Evolutionary conservation across 371 early-diverging fungal genomes (phyloP).

Genomic region (Coemansia sp.): DNA sequence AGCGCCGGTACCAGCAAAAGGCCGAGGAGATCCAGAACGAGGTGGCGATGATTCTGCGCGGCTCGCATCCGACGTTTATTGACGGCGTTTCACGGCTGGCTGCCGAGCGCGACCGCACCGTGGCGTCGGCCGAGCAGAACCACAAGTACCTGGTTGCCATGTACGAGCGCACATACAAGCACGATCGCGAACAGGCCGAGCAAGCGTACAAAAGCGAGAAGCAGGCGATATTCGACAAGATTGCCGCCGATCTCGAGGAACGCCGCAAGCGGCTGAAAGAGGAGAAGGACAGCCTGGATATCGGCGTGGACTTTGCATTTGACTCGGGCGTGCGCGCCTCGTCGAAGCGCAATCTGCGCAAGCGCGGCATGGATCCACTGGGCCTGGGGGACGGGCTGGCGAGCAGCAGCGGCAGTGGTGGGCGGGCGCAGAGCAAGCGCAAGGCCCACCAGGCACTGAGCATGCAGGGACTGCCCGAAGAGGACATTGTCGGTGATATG

Average conservation of each 20-base stretch:
- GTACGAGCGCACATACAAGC: constrained; percentile 35
- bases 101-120: constrained; percentile 65
- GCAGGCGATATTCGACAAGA: constrained; percentile 69
- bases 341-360: constrained; percentile 51
- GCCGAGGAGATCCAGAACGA: constrained; percentile 50
- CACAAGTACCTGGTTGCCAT: constrained; percentile 37
- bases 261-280: constrained; percentile 74
- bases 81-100: constrained; percentile 65
- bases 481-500: constrained; percentile 51
- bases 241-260: constrained; percentile 73
- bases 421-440: constrained; percentile 42
- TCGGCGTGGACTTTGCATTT: constrained; percentile 47
- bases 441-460: constrained; percentile 37
- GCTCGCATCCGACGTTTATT: constrained; percentile 66
- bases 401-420: background rate
- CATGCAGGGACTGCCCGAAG: constrained; percentile 44
- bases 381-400: constrained; percentile 38
- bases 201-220: constrained; percentile 57
- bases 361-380: constrained; percentile 47
- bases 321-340: constrained; percentile 33
- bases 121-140: constrained; percentile 63
- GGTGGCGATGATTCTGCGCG: constrained; percentile 51
- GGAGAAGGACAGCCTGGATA: constrained; percentile 80
- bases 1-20: constrained; percentile 42
- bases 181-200: constrained; percentile 34